Conservation (phyloP, 805 yeast species). For the Cyberlindnera maritima region DNA sequence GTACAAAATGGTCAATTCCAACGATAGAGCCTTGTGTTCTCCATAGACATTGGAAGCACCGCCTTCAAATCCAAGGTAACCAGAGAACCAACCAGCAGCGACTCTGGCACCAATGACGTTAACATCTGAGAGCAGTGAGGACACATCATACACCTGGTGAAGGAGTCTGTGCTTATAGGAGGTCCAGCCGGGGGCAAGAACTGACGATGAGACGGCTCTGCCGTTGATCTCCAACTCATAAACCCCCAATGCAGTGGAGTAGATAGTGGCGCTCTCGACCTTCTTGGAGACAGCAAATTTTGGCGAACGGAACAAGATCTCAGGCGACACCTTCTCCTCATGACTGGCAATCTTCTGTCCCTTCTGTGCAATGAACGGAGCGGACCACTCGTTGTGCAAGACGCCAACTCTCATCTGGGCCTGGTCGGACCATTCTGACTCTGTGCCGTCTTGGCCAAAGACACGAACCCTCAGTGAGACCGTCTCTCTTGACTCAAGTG, state of each 20-base stretch:
- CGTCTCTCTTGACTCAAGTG: conserved; percentile 8
- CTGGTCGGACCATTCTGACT: conserved; percentile 11
- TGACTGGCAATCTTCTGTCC: conserved; percentile 7
- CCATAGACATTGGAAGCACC: conserved; percentile 18
- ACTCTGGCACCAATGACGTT: conserved; percentile 20
- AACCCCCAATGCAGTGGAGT: conserved; percentile 18
- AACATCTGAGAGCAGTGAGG: background rate
- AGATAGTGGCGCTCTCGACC: conserved; percentile 12
- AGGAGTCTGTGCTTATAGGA: conserved; percentile 19
- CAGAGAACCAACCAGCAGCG: conserved; percentile 21
- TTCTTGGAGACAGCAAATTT: conserved; percentile 3
- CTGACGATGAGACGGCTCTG: conserved; percentile 6
- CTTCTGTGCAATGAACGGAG: conserved; percentile 11
- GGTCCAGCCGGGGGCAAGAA: conserved; percentile 20
- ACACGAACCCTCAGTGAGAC: conserved; percentile 10
- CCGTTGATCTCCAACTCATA: conserved; percentile 20
- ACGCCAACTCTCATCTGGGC: conserved; percentile 8
- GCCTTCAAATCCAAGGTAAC: conserved; percentile 19
- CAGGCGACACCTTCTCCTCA: conserved; percentile 13
- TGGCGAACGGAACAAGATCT: conserved; percentile 17
- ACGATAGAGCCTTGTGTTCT: conserved; percentile 11
- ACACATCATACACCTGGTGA: conserved; percentile 19
- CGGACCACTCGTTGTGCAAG: conserved; percentile 12
- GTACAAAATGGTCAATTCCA: conserved; percentile 10
- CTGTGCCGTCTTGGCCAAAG: conserved; percentile 13